A percentile compares a stretch with the other conserved stretches of the same genome.
Conservation (phyloP, 306 rosid genomes). For the Quillaja saponaria region DNA sequence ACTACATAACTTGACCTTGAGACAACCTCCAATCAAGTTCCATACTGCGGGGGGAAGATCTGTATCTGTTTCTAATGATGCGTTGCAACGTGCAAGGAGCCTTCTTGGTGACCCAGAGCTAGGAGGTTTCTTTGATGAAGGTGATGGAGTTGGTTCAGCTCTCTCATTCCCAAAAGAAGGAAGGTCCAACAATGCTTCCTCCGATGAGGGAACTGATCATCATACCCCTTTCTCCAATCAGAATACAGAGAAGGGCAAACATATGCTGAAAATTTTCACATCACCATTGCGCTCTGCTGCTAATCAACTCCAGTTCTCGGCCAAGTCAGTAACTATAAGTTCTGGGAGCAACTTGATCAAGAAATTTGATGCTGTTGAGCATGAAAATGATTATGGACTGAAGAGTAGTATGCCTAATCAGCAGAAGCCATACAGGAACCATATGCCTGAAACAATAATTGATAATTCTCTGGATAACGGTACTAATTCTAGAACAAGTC, state of each 20-base stretch:
- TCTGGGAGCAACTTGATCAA: slow-evolving; percentile 62
- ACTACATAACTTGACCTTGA: slow-evolving; percentile 28
- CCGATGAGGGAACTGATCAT: slow-evolving; percentile 33
- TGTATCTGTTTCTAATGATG: slow-evolving; percentile 71
- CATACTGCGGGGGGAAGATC: slow-evolving; percentile 89
- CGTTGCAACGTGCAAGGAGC: slow-evolving; percentile 74
- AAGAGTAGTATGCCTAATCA: slow-evolving; percentile 38
- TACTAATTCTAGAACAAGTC: slow-evolving; percentile 37
- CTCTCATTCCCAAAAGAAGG: slow-evolving; percentile 38
- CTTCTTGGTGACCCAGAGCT: slow-evolving; percentile 91
- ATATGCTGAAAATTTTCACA: slow-evolving; percentile 39
- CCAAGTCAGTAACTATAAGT: slow-evolving; percentile 39
- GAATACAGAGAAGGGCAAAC: slow-evolving; percentile 25
- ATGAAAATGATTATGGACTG: slow-evolving; percentile 35
- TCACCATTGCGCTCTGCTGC: slow-evolving; percentile 47
- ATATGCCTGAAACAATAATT: slow-evolving; percentile 16
- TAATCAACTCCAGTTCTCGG: slow-evolving; percentile 36
- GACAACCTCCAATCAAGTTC: slow-evolving; percentile 62
- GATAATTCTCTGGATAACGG: slow-evolving; percentile 38
- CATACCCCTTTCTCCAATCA: slow-evolving; percentile 36
- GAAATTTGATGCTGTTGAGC: slow-evolving; percentile 65
- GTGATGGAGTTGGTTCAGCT: slow-evolving; percentile 30
- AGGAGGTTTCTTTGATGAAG: slow-evolving; percentile 59
- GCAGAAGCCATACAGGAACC: slow-evolving; percentile 34
- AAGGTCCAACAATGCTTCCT: slow-evolving; percentile 11